phyloP scores from a whole-genome alignment of 257 asterid species.

The Knoxia roxburghii region DNA sequence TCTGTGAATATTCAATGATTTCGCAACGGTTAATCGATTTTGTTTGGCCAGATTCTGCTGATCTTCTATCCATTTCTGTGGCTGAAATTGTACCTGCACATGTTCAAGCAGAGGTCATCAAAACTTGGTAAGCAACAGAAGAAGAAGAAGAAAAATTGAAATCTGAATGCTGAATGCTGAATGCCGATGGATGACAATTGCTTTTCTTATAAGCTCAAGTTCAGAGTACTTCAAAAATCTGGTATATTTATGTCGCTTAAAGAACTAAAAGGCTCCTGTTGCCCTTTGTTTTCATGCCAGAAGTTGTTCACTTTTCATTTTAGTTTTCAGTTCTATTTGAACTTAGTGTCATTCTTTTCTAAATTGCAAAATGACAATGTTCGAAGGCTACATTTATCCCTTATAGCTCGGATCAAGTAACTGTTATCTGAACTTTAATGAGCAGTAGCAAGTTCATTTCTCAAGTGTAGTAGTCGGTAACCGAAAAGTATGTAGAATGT shows the following conservation, averaged over 20 bases:
- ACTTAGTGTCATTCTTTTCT: neutral
- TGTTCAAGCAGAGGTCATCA: constrained; percentile 77
- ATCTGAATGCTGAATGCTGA: neutral
- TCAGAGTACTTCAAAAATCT: neutral
- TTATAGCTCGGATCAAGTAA: too few relatives aligned
- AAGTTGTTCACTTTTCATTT: neutral
- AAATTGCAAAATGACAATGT: neutral
- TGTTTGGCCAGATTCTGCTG: constrained; percentile 54
- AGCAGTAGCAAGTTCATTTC: neutral
- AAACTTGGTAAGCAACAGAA: constrained; percentile 67
- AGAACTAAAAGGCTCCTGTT: neutral
- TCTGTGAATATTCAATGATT: neutral
- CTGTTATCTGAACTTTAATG: neutral
- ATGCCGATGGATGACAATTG: neutral
- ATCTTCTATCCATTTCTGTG: constrained; percentile 72
- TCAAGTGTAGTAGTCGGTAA: neutral
- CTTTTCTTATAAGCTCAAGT: neutral
- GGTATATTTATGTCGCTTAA: too few relatives aligned
- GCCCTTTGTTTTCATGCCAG: neutral
- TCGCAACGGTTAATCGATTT: neutral
- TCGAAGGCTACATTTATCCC: neutral
- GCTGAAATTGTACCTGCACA: constrained; percentile 87
- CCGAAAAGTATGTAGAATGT: neutral
- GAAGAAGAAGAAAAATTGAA: constrained; percentile 42
- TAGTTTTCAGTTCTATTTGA: neutral